Base-by-base conservation (phyloP, 306 rosid genomes). In the Amphicarpaea edgeworthii region DNA sequence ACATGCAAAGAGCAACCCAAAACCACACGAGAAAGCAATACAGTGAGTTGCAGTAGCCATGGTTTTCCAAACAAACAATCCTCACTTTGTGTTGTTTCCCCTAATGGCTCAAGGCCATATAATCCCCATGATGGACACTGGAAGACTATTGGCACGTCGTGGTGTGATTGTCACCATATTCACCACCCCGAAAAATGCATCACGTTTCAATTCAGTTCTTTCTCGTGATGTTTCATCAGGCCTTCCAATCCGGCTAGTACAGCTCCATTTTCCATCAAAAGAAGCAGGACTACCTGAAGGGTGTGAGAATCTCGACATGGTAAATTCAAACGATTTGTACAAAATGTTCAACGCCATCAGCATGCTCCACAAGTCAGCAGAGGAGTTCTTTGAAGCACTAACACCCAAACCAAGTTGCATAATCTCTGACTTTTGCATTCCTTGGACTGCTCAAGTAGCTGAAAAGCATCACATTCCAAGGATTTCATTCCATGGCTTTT, bases 231-330 rank as follows among this genome's bases (percentile, higher is more conserved):
- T 82, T 61, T 54, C 40, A 0, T 78, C 82, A 0, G 84, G 83
- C 46, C 86, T 85, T 46, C 64, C 41, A 55, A 75, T 81, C 69
- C 66, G 32, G 5, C 0, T 75, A 6, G 15, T 64, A 6, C 72
- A 72, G 0, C 73, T 85, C 5, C 45, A 17, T 3, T 75, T 85
- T 1, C 86, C 88, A 12, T 75, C 57, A 12, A 57, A 64, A 32
- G 74, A 85, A 78, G 84, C 38, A 7, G 91, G 93, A 0, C 54
- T 91, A 9, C 91, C 93, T 14, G 64, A 58, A 58, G 64, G 64
- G 5, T 23, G 64, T 6, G 64, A 58, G 64, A 24, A 12, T 24
- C 26, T 58, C 7, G 64, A 58, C 40, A 58, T 26, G 64, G 19
- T 24, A 7, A 0, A 9, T 12, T 24, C 64, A 26, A 26, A 5